A percentile compares a stretch with the other conserved stretches of the same genome.
Evolutionary conservation across 352 stramenopile species (phyloP).

Genomic region (Pythium brachiatum): DNA sequence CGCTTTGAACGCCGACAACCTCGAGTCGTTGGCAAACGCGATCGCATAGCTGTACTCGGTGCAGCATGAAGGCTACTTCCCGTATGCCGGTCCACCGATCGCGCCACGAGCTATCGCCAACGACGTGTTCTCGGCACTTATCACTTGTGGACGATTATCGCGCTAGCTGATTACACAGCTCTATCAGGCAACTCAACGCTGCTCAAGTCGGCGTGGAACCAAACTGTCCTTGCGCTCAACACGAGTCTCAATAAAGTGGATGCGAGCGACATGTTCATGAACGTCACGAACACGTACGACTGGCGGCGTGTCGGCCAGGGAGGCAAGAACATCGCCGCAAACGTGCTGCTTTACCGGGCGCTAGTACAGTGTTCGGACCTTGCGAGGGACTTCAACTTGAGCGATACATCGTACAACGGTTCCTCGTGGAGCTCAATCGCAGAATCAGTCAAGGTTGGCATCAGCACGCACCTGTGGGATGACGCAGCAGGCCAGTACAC

Average conservation of each 20-base stretch:
- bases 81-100: constrained; percentile 33
- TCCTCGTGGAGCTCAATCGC: constrained; percentile 25
- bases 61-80: constrained; percentile 33
- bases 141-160: constrained; percentile 41
- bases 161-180: constrained; percentile 30
- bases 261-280: constrained; percentile 23
- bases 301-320: constrained; percentile 36
- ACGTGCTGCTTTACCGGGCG: constrained; percentile 33
- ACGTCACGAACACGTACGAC: constrained; percentile 27
- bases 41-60: constrained; percentile 32
- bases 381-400: background rate
- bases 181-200: constrained; percentile 26
- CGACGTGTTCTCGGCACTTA: constrained; percentile 36
- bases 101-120: constrained; percentile 22
- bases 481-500: constrained; percentile 21
- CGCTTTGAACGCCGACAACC: constrained; percentile 32
- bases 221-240: constrained; percentile 30
- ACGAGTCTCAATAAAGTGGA: constrained; percentile 34
- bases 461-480: constrained; percentile 37
- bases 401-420: constrained; percentile 6
- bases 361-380: constrained; percentile 21
- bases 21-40: constrained; percentile 27
- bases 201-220: constrained; percentile 23
- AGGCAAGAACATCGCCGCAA: constrained; percentile 40
- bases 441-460: constrained; percentile 23